A percentile compares a stretch with the other conserved stretches of the same genome.
These are phyloP conservation scores for Zygosaccharomyces bailii DNA, from an alignment of 805 yeast genomes.

Conservation along the genomic window DNA sequence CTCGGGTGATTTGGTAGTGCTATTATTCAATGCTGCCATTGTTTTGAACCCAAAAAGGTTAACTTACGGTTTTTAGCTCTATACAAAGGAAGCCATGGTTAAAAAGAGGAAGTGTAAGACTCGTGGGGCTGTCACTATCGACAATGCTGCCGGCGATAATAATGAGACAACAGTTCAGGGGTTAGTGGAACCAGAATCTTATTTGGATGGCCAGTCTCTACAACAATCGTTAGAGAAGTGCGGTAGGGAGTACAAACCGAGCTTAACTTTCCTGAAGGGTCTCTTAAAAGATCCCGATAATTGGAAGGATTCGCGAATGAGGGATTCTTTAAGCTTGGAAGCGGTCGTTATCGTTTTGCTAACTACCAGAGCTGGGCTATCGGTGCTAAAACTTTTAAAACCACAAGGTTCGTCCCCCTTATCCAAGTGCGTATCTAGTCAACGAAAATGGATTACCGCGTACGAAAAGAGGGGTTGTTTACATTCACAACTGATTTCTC, in stretches of 20 bases:
- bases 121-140: neutral
- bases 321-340: conserved; percentile 15
- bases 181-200: neutral
- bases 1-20: neutral
- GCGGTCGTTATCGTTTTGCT: conserved; percentile 19
- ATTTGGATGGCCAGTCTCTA: neutral
- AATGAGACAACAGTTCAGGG: neutral
- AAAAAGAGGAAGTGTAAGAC: conserved; percentile 12
- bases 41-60: neutral
- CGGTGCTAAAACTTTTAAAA: conserved; percentile 15
- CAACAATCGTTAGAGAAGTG: conserved; percentile 7
- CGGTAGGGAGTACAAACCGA: conserved; percentile 6
- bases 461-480: conserved; percentile 4
- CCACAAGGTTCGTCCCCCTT: neutral
- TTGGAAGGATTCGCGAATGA: conserved; percentile 1
- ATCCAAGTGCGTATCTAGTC: neutral
- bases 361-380: conserved; percentile 27
- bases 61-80: neutral
- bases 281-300: conserved; percentile 8
- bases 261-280: conserved; percentile 3
- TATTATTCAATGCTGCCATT: conserved; percentile 7
- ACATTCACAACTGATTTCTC: neutral
- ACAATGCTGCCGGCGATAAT: neutral
- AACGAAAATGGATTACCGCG: neutral
- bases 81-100: conserved; percentile 7